Evolutionary conservation across 768 basidiomycete genomes (phyloP).

Genomic region (Lactarius trivialis): DNA sequence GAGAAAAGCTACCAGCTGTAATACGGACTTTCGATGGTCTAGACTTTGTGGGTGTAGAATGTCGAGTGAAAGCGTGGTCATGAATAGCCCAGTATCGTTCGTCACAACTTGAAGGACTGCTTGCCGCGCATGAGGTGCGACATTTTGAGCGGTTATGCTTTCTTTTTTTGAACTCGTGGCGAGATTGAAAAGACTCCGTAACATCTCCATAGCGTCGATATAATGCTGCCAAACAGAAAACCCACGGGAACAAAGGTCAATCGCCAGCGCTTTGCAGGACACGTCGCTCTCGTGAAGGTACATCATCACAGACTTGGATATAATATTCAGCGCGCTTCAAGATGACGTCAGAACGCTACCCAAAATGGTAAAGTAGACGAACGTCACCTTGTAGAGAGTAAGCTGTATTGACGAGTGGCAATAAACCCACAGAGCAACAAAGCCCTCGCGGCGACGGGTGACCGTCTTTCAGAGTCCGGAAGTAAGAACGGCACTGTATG

Average conservation of each 20-base stretch:
- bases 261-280: slow-evolving; percentile 61
- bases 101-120: slow-evolving; percentile 84
- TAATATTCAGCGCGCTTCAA: slow-evolving; percentile 67
- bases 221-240: slow-evolving; percentile 95
- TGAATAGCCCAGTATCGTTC: slow-evolving; percentile 81
- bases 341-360: not conserved
- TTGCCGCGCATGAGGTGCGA: slow-evolving; percentile 69
- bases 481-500: slow-evolving; percentile 54
- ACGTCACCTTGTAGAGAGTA: slow-evolving; percentile 62
- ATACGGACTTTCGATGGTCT: slow-evolving; percentile 76
- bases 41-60: slow-evolving; percentile 71
- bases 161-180: slow-evolving; percentile 71
- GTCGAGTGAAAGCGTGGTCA: slow-evolving; percentile 88
- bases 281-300: slow-evolving; percentile 73
- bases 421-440: slow-evolving; percentile 79
- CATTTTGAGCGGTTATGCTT: slow-evolving; percentile 57
- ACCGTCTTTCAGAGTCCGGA: slow-evolving; percentile 53
- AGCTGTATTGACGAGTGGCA: slow-evolving; percentile 70
- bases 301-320: slow-evolving; percentile 72
- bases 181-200: slow-evolving; percentile 76
- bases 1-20: slow-evolving; percentile 90
- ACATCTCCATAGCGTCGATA: slow-evolving; percentile 80
- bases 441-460: slow-evolving; percentile 54
- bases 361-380: slow-evolving; percentile 14
- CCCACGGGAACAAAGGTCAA: slow-evolving; percentile 86